phyloP scores from a whole-genome alignment of 352 stramenopile genomes.

The Globisporangium orthogonon region DNA sequence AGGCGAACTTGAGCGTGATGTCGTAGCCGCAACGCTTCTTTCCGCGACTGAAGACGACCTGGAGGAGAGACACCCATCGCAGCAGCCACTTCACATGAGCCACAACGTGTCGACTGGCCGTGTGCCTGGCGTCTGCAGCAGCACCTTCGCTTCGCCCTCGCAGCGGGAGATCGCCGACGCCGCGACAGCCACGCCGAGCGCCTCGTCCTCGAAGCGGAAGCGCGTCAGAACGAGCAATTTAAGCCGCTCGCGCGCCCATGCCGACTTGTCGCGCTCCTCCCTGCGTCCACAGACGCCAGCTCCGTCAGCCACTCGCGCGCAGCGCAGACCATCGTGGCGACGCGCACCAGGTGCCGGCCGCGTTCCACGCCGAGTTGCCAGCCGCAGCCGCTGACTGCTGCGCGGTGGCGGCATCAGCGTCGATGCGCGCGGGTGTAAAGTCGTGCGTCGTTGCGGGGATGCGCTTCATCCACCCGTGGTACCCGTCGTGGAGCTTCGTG shows the following conservation, averaged over 20 bases:
- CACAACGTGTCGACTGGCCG: too few species aligned
- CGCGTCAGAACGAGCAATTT: slow-evolving; percentile 61
- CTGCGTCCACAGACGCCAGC: slow-evolving; percentile 15
- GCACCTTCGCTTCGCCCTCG: slow-evolving; percentile 76
- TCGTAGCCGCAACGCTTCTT: slow-evolving; percentile 86
- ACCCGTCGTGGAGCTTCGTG: slow-evolving; percentile 73
- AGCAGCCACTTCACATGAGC: too few species aligned
- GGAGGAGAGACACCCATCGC: not conserved
- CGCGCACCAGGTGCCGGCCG: slow-evolving; percentile 67
- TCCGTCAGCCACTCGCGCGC: slow-evolving; percentile 1
- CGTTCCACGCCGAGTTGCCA: slow-evolving; percentile 74
- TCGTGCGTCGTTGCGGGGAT: slow-evolving; percentile 75
- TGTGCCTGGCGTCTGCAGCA: not conserved
- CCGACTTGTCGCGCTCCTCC: slow-evolving; percentile 80
- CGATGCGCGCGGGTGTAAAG: slow-evolving; percentile 71
- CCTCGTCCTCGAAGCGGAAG: slow-evolving; percentile 51
- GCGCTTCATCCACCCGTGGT: slow-evolving; percentile 87
- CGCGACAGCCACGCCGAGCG: slow-evolving; percentile 43
- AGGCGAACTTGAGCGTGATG: slow-evolving; percentile 78
- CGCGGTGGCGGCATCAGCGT: slow-evolving; percentile 14
- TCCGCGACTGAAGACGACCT: slow-evolving; percentile 75
- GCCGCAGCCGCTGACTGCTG: slow-evolving; percentile 13
- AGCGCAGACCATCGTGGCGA: not conserved
- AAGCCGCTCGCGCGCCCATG: slow-evolving; percentile 66
- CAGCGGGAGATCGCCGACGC: slow-evolving; percentile 57